Evolutionary conservation across 2,329 filamentous ascomycete species (phyloP).

Genomic region (Fusarium humuli): DNA sequence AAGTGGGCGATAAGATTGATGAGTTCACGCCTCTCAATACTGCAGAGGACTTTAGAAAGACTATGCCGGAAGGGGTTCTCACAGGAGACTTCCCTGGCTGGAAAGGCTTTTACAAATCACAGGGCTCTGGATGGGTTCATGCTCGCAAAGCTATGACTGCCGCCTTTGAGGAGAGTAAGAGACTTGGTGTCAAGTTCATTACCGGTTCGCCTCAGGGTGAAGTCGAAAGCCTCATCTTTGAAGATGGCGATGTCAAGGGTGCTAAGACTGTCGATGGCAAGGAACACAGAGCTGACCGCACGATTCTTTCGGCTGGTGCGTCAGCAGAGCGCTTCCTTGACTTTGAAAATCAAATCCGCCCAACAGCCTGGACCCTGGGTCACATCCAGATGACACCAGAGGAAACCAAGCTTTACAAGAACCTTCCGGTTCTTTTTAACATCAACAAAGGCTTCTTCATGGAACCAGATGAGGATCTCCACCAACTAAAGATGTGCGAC

Average conservation of each 20-base stretch:
- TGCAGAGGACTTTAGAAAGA: constrained; percentile 21
- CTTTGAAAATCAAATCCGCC: constrained; percentile 38
- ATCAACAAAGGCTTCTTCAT: constrained; percentile 37
- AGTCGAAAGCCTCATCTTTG: background rate
- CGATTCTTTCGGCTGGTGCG: constrained; percentile 2
- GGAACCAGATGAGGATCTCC: constrained; percentile 32
- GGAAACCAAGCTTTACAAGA: constrained; percentile 17
- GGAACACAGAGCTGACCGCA: constrained; percentile 22
- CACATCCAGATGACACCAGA: constrained; percentile 34
- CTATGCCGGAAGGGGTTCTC: constrained; percentile 26
- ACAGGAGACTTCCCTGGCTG: constrained; percentile 27
- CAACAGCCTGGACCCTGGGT: constrained; percentile 25
- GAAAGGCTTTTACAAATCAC: constrained; percentile 27
- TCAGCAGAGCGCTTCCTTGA: constrained; percentile 29
- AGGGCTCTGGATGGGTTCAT: constrained; percentile 30
- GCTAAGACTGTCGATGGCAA: constrained; percentile 17
- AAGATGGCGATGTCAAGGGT: constrained; percentile 25
- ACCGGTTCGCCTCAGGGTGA: constrained; percentile 13
- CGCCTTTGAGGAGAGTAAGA: constrained; percentile 25
- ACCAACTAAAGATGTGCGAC: constrained; percentile 36
- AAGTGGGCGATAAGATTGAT: constrained; percentile 18
- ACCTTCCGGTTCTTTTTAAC: constrained; percentile 32
- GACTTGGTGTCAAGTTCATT: constrained; percentile 29
- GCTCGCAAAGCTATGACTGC: constrained; percentile 30
- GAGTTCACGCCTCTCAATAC: constrained; percentile 22